Conservation (phyloP, 108 stramenopile species). For the Bacterosira constricta region DNA sequence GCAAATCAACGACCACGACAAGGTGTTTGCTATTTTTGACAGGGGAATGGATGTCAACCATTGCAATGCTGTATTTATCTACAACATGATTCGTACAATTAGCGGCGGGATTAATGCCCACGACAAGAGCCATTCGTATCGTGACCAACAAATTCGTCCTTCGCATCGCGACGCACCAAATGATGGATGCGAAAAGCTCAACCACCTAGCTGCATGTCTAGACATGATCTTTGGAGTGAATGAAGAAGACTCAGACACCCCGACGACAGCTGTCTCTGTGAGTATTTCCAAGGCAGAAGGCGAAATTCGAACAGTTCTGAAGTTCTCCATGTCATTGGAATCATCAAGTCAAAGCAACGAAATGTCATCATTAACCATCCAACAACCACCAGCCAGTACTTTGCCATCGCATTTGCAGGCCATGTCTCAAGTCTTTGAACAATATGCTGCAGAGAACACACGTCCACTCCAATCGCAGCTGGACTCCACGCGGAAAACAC, state of each 20-base stretch:
- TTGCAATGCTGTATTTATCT: conserved; percentile 35
- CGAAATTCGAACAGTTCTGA: conserved; percentile 13
- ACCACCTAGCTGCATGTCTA: conserved; percentile 20
- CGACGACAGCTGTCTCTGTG: background rate
- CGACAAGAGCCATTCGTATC: background rate
- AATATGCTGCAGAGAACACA: conserved; percentile 16
- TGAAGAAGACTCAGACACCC: background rate
- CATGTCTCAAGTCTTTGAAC: conserved; percentile 31
- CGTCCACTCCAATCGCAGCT: conserved; percentile 26
- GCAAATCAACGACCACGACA: conserved; percentile 6
- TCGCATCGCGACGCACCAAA: too few species aligned
- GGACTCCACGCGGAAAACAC: conserved; percentile 14
- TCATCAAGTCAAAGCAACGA: conserved; percentile 3
- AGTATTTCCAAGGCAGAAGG: conserved; percentile 12
- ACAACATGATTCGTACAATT: conserved; percentile 34
- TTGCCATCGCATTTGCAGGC: conserved; percentile 32
- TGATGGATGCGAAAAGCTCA: conserved; percentile 9
- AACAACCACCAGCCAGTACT: background rate
- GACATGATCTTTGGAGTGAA: conserved; percentile 26
- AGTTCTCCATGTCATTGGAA: conserved; percentile 2
- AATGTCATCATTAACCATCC: background rate
- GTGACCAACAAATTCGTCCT: background rate
- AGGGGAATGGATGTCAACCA: conserved; percentile 31
- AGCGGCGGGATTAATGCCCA: conserved; percentile 19
- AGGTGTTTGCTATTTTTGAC: conserved; percentile 29